Conservation (phyloP, 495 filamentous ascomycete genomes). For the Hyaloscypha hepaticicola region DNA sequence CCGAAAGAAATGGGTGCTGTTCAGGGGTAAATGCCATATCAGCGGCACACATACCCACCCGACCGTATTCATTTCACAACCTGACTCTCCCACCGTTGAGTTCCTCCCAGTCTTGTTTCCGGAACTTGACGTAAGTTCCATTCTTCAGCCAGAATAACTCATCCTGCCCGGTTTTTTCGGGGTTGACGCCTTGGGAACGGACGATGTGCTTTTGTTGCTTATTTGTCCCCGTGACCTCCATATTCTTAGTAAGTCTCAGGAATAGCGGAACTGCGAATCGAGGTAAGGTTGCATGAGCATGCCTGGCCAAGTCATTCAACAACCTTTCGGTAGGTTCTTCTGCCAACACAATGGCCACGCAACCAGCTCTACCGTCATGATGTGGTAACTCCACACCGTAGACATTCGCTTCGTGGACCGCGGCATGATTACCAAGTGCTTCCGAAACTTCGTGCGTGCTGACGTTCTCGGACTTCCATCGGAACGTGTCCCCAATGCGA, state of each 20-base stretch:
- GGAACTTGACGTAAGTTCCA: conserved; percentile 67
- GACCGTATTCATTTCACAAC: conserved; percentile 35
- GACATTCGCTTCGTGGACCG: conserved; percentile 77
- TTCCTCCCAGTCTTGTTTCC: conserved; percentile 62
- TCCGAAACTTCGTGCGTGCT: conserved; percentile 81
- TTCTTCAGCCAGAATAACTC: conserved; percentile 68
- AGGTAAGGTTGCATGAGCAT: conserved; percentile 58
- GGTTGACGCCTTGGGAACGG: conserved; percentile 72
- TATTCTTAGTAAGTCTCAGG: conserved; percentile 58
- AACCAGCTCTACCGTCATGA: conserved; percentile 86
- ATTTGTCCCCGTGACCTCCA: conserved; percentile 76
- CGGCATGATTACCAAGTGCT: conserved; percentile 64
- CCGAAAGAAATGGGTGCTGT: neutral
- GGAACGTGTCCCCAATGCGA: conserved; percentile 89
- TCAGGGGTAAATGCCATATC: neutral
- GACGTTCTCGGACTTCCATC: conserved; percentile 96
- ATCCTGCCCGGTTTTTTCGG: conserved; percentile 54
- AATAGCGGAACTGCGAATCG: conserved; percentile 79
- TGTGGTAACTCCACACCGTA: conserved; percentile 82
- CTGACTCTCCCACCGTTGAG: conserved; percentile 68
- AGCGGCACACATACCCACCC: neutral
- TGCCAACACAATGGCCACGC: conserved; percentile 65
- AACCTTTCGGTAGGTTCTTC: conserved; percentile 42
- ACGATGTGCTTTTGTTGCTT: conserved; percentile 81
- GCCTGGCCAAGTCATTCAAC: conserved; percentile 57